These are phyloP conservation scores for Tilletia setariae DNA, from an alignment of 1,284 basidiomycete genomes.

Conservation along the genomic window DNA sequence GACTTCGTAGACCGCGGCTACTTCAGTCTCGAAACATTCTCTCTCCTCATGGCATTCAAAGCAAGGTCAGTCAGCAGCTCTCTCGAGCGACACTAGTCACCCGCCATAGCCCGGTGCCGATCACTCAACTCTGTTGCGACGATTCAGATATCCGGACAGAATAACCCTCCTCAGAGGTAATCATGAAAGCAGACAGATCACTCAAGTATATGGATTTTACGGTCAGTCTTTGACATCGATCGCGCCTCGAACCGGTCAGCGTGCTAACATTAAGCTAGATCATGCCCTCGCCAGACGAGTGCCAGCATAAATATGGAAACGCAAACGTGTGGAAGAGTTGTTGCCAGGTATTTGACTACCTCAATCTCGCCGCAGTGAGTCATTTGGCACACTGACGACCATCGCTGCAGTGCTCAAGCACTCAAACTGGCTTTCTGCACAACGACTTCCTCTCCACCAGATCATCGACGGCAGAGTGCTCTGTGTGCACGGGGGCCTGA, in stretches of 20 bases:
- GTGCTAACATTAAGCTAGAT: not conserved
- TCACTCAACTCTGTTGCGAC: too few species aligned
- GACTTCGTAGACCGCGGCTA: constrained; percentile 97
- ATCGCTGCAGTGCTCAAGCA: not conserved
- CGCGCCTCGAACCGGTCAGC: not conserved
- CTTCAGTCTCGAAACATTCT: constrained; percentile 93
- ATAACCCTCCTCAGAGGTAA: constrained; percentile 89
- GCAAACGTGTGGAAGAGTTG: constrained; percentile 92
- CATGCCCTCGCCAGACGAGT: constrained; percentile 69
- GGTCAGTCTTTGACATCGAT: constrained; percentile 60
- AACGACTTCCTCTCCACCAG: constrained; percentile 56
- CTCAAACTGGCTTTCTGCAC: not conserved
- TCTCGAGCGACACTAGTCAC: too few species aligned
- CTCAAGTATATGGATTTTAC: constrained; percentile 97
- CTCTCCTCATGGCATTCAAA: constrained; percentile 81
- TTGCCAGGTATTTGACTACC: constrained; percentile 88
- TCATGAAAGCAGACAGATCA: constrained; percentile 93
- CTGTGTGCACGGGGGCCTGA: constrained; percentile 89
- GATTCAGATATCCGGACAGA: constrained; percentile 77
- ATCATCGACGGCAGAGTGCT: constrained; percentile 87
- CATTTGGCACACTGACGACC: not conserved
- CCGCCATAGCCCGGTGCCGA: too few species aligned
- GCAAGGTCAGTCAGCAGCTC: constrained; percentile 65
- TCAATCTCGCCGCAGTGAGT: constrained; percentile 85
- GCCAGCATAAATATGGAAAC: constrained; percentile 92